Conservation (phyloP, 2,329 filamentous ascomycete genomes). For the Diplodia mutila region DNA sequence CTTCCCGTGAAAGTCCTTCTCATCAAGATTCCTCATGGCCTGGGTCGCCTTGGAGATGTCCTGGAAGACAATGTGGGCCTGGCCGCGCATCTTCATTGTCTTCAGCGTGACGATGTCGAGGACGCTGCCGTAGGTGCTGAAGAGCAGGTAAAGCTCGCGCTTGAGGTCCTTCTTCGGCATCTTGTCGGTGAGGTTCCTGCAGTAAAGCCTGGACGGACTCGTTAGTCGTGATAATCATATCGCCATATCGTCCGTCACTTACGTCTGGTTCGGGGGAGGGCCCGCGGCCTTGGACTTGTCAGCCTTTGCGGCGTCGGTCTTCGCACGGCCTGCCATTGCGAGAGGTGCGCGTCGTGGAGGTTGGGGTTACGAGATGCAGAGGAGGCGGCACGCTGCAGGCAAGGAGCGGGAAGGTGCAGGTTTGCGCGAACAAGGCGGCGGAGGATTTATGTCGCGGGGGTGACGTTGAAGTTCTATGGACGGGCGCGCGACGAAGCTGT, state of each 20-base stretch:
- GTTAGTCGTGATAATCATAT: neutral
- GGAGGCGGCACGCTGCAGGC: neutral
- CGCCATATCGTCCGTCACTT: conserved; percentile 25
- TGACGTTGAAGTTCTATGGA: neutral
- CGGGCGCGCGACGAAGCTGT: conserved; percentile 1
- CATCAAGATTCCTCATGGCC: conserved; percentile 86
- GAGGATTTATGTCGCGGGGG: neutral
- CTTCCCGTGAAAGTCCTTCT: conserved; percentile 81
- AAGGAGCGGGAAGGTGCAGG: neutral
- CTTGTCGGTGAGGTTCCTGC: conserved; percentile 87
- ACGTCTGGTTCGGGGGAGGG: conserved; percentile 40
- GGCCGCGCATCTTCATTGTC: conserved; percentile 90
- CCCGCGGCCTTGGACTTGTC: conserved; percentile 24
- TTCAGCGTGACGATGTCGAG: conserved; percentile 90
- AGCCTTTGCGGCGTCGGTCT: conserved; percentile 21
- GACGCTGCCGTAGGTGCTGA: conserved; percentile 90
- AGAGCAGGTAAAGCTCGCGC: conserved; percentile 87
- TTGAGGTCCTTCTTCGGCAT: conserved; percentile 87
- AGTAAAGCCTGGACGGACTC: conserved; percentile 70
- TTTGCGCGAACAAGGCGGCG: neutral
- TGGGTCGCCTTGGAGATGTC: conserved; percentile 92
- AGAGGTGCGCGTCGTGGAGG: neutral
- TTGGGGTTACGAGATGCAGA: neutral
- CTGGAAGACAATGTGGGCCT: conserved; percentile 89
- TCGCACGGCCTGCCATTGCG: conserved; percentile 21